Conservation (phyloP, 768 basidiomycete species). For the Leucosporidium scottii region DNA sequence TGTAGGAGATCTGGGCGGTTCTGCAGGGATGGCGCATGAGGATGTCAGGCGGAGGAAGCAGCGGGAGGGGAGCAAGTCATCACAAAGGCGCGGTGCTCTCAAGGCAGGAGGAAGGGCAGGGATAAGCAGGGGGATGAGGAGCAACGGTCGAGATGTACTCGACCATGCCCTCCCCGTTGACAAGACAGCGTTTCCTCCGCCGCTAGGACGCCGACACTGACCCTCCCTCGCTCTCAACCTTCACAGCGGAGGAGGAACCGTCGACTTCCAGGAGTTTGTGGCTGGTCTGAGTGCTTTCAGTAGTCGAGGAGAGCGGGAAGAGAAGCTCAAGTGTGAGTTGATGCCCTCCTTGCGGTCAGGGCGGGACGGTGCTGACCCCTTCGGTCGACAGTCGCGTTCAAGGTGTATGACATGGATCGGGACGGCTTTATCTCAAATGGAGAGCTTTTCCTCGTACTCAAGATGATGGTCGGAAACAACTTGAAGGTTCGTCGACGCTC, state of each 20-base stretch:
- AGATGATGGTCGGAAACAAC: conserved; percentile 99
- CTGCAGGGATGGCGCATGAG: background rate
- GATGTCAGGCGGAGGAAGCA: background rate
- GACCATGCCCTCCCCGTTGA: too few species aligned
- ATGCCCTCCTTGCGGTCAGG: background rate
- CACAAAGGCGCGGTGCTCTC: too few species aligned
- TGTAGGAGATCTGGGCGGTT: too few species aligned
- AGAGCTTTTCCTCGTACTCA: conserved; percentile 93
- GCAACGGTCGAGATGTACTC: background rate
- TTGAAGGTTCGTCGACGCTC: conserved; percentile 60
- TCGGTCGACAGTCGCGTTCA: conserved; percentile 78
- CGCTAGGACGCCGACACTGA: too few species aligned
- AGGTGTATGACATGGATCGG: conserved; percentile 97
- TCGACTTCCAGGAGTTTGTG: conserved; percentile 99
- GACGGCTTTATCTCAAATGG: conserved; percentile 98
- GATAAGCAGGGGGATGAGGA: background rate
- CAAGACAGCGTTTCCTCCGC: too few species aligned
- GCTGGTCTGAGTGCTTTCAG: conserved; percentile 96
- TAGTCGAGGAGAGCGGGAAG: conserved; percentile 89
- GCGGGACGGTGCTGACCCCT: background rate
- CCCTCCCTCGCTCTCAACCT: background rate
- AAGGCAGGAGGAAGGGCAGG: background rate
- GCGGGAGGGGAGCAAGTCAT: too few species aligned
- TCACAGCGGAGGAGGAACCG: conserved; percentile 86
- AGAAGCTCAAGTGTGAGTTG: conserved; percentile 83